Evolutionary conservation across 345 rosid species (phyloP), one percentile per base, ranked within the genome.

Genomic region (Eucalyptus marginata): DNA sequence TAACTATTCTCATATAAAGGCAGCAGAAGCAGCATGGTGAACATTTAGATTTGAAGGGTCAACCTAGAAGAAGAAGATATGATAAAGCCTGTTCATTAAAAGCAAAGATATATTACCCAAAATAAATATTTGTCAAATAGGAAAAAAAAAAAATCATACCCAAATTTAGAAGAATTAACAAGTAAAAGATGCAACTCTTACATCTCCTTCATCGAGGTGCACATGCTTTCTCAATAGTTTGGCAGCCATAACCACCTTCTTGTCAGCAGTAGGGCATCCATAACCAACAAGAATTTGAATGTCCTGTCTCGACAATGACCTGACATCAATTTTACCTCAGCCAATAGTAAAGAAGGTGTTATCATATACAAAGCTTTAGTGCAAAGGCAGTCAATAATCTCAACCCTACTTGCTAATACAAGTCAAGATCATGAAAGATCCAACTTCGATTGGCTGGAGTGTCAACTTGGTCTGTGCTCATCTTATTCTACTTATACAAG

Each of bases 151-250:
- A 51, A 27, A 51, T 27, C 52, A 64, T 56, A 87, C 54, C 50
- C 54, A 85, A 49, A 88, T 64, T 62, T 43, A 27, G 58, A n/a
- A 51, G 40, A 49, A 52, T 40, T 62, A 76, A 20, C 27, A 36
- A 86, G 76, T 58, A 46, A 85, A 33, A 49, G 64, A 90, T 76
- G 47, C 27, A 90, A 87, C 86, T 91, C 99, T 94, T 91, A 98
- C 99, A 95, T 98, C 99, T 92, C 99, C 99, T 98, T 98, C 99
- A 90, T 98, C 97, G 36, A 98, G 96, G 94, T 96, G 99, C 66
- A 92, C 96, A 91, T 92, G 97, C 94, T 98, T 98, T 93, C 99
- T 94, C 90, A 97, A 88, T 58, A 97, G 93, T 87, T 98, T 97
- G 16, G 97, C 96, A 6, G 99, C 97, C 93, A 96, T 95, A 86